Base-by-base conservation (phyloP, 2,329 filamentous ascomycete genomes). In the Neopestalotiopsis clavispora region DNA sequence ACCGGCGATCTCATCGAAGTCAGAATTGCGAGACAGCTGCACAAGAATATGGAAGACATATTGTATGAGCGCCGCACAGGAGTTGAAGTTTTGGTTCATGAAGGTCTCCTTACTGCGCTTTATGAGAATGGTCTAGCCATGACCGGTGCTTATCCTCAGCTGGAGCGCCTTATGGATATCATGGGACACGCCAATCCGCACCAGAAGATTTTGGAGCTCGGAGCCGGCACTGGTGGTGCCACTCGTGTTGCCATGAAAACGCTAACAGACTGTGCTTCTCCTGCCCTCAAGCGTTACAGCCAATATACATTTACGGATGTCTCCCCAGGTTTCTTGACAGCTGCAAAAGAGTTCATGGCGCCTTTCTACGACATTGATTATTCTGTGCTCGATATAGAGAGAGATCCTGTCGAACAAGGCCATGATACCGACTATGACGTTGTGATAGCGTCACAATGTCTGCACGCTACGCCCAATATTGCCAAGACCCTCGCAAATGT, bases 1-100 rank as follows among this genome's bases (percentile, higher is more conserved):
- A n/a, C n/a, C n/a, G n/a, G n/a, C n/a, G n/a, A n/a, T n/a, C n/a
- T n/a, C n/a, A n/a, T n/a, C 28, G 58, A 60, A 60, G 58, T n/a
- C 14, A 28, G 14, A 14, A n/a, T n/a, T 23, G 58, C 58, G 4
- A 20, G 65, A 34, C 32, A 28, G n/a, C 52, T 73, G 17, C 69
- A 71, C 9, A 49, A 67, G 7, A 71, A 71, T 56, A 71, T 74
- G 28, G 67, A 58, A 20, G 72, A 74, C n/a, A 74, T 75, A 30
- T 67, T 75, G 2, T 38, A 67, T 17, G 69, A 71, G 23, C 70
- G 68, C 42, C 69, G 56, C 20, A 69, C 68, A 4, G 69, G 70
- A 32, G 30, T 70, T 17, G 70, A 73, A 12, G 70, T 74, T 13
- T 42, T 74, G 9, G 66, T 74, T 17, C n/a, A 49, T 2, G 69